Percentiles rank a stretch among this genome's conserved stretches.
phyloP scores from a whole-genome alignment of 2,329 filamentous ascomycete genomes.

The Cladosporium sp. region DNA sequence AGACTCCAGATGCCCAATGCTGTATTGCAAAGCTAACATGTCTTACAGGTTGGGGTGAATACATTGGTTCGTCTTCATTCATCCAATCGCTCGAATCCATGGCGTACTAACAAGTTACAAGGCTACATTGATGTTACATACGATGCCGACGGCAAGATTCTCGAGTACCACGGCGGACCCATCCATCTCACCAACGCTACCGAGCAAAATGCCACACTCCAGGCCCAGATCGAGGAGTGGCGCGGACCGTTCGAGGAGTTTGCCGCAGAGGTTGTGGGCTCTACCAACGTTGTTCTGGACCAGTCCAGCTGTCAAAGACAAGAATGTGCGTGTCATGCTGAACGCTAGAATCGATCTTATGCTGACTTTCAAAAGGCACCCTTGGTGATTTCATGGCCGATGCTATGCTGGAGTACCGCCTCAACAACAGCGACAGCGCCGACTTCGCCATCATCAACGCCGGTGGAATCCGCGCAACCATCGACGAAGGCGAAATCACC shows the following conservation, averaged over 20 bases:
- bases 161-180: constrained; percentile 59
- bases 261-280: constrained; percentile 53
- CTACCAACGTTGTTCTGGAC: constrained; percentile 52
- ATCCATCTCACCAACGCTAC: constrained; percentile 61
- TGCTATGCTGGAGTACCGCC: constrained; percentile 58
- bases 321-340: constrained; percentile 45
- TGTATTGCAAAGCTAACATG: neutral
- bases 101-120: no score
- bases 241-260: constrained; percentile 57
- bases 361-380: constrained; percentile 15
- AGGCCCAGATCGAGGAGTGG: constrained; percentile 57
- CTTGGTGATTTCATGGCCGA: constrained; percentile 41
- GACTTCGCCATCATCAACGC: constrained; percentile 60
- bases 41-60: constrained; percentile 56
- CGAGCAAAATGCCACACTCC: constrained; percentile 51
- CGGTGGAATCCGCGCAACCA: constrained; percentile 60
- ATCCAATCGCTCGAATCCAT: no score
- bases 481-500: constrained; percentile 57
- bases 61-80: constrained; percentile 41
- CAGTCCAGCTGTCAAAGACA: constrained; percentile 53
- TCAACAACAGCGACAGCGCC: constrained; percentile 43
- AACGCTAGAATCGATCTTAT: neutral
- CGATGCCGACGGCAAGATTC: constrained; percentile 55
- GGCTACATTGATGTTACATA: constrained; percentile 65
- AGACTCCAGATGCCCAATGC: neutral